Base-by-base conservation (phyloP, 768 basidiomycete genomes). In the Dentipellis sp. region DNA sequence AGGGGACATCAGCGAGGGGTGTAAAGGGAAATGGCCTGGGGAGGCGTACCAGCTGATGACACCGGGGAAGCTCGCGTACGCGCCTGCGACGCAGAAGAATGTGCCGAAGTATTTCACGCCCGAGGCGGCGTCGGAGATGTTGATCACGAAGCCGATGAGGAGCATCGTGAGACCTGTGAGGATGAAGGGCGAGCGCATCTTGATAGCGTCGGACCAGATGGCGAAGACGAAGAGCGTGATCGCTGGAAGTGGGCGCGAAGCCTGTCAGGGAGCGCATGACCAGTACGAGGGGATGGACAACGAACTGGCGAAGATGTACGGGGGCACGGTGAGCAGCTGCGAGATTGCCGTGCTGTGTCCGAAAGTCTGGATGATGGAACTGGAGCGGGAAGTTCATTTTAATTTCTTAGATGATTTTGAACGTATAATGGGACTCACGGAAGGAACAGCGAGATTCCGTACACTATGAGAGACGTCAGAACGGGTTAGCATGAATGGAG, bases 81-180 rank as follows among this genome's bases (percentile, higher is more conserved):
- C 74, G n/a, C 87, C 87, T 0, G 74, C 72, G 7, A 87, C 83
- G 22, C 77, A 75, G 55, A 88, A 78, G 73, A 83, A 89, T 0
- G 80, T 86, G 1, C 84, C 86, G 59, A 86, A 83, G 65, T 88
- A 88, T 67, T 88, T 87, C 23, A 72, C 80, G 0, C 82, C 80
- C 47, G 65, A 63, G 0, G 77, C 61, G 0, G 68, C 78, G 11
- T 75, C 63, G 0, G 82, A 80, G 52, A 88, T 81, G 62, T 85
- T 83, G 67, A 87, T 84, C 0, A 74, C 55, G 62, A 82, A 87
- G 0, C 86, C 85, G 29, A 83, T 71, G 37, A 83, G 65, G 52
- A 74, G 75, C 67, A 82, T 72, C 1, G 70, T 16, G 3, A 79
- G 75, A 0, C 78, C 79, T 0, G 73, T 72, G 8, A 80, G 59